A percentile compares a stretch with the other conserved stretches of the same genome.
Evolutionary conservation across 2,329 filamentous ascomycete genomes (phyloP).

Genomic region (Tolypocladium paradoxum): DNA sequence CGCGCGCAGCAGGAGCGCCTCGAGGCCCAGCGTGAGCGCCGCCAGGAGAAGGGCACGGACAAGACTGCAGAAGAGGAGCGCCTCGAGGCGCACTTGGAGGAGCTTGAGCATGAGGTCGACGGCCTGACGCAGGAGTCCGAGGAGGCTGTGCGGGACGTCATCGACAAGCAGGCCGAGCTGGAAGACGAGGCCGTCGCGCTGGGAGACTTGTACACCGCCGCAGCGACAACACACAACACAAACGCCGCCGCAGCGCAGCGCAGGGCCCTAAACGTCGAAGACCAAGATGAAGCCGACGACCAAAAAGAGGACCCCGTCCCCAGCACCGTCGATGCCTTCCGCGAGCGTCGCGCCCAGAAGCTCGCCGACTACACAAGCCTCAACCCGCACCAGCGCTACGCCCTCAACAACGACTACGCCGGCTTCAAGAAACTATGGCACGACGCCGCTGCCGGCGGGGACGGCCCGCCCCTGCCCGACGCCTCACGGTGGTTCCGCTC

Average conservation of each 20-base stretch:
- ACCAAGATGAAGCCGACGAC: constrained; percentile 5
- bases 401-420: constrained; percentile 46
- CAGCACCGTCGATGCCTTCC: constrained; percentile 22
- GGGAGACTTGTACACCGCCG: constrained; percentile 19
- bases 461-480: constrained; percentile 40
- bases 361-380: constrained; percentile 30
- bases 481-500: constrained; percentile 42
- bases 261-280: constrained; percentile 3
- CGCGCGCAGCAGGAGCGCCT: constrained; percentile 24
- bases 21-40: constrained; percentile 19
- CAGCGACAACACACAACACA: constrained; percentile 1
- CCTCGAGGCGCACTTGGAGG: constrained; percentile 27
- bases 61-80: constrained; percentile 24
- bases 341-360: constrained; percentile 24
- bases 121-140: constrained; percentile 35
- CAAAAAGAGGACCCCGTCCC: constrained; percentile 12
- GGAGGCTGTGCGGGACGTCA: constrained; percentile 31
- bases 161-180: constrained; percentile 38
- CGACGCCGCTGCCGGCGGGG: constrained; percentile 36
- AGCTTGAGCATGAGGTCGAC: constrained; percentile 28
- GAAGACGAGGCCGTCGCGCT: constrained; percentile 36
- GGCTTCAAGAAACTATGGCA: constrained; percentile 50
- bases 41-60: constrained; percentile 23
- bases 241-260: constrained; percentile 6
- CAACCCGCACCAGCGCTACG: constrained; percentile 37